phyloP scores from a whole-genome alignment of 495 filamentous ascomycete genomes.

The Aspergillus affinis region DNA sequence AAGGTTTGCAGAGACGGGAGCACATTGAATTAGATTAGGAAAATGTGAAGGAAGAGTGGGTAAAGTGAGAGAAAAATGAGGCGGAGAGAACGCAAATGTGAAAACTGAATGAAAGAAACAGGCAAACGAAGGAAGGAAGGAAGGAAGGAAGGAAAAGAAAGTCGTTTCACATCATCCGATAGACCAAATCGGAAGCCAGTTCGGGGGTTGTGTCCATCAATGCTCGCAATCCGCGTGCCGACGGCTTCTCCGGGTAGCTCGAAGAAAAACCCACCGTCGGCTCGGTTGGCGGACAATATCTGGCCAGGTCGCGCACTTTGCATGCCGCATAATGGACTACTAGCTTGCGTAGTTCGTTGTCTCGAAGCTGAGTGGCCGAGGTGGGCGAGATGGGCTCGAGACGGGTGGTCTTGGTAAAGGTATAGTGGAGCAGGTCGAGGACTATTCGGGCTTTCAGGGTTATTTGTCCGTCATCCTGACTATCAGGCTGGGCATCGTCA shows the following conservation, averaged over 20 bases:
- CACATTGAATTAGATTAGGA: not conserved
- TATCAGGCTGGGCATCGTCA: conserved; percentile 16
- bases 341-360: conserved; percentile 45
- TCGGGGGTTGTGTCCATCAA: conserved; percentile 44
- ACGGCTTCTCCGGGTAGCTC: conserved; percentile 21
- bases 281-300: conserved; percentile 36
- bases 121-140: not conserved
- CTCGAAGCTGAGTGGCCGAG: conserved; percentile 45
- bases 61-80: not conserved
- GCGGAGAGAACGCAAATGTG: not conserved
- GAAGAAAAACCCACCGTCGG: conserved; percentile 27
- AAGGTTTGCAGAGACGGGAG: not conserved
- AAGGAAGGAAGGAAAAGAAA: conserved; percentile 1
- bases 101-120: conserved; percentile 3
- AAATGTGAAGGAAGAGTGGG: not conserved
- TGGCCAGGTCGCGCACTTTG: conserved; percentile 43
- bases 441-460: conserved; percentile 36
- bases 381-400: conserved; percentile 44
- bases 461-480: conserved; percentile 20
- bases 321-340: conserved; percentile 47
- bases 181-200: conserved; percentile 48
- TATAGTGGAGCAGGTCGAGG: conserved; percentile 43
- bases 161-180: conserved; percentile 37
- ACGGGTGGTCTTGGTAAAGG: conserved; percentile 43
- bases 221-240: conserved; percentile 33